These are phyloP conservation scores for Aspergillus ustus DNA, from an alignment of 2,329 filamentous ascomycete species.

Conservation along the genomic window DNA sequence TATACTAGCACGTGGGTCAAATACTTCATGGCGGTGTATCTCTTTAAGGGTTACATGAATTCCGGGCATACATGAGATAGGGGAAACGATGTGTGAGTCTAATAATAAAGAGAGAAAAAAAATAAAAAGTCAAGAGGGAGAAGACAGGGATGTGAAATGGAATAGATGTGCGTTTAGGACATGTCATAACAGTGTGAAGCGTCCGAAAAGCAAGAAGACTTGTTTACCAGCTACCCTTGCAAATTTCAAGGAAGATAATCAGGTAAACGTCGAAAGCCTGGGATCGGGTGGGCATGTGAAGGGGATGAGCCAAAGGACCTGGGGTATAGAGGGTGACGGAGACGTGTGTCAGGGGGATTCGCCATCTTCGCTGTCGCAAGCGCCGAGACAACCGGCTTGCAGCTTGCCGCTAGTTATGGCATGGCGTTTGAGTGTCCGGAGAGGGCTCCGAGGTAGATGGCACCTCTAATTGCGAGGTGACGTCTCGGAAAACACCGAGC, in stretches of 20 bases:
- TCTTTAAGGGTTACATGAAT: conserved; percentile 48
- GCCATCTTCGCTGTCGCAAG: conserved; percentile 6
- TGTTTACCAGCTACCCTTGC: conserved; percentile 8
- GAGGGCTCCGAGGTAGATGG: conserved; percentile 14
- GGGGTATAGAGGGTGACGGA: conserved; percentile 10
- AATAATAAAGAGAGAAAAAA: conserved; percentile 30
- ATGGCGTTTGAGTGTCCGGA: conserved; percentile 22
- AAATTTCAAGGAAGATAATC: conserved; percentile 5
- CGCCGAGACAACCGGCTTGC: neutral
- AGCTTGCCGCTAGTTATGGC: conserved; percentile 19
- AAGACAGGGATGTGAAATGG: conserved; percentile 18
- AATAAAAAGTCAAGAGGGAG: conserved; percentile 5
- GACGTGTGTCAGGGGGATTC: conserved; percentile 1
- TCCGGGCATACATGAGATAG: conserved; percentile 45
- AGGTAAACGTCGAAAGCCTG: conserved; percentile 9
- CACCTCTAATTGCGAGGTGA: conserved; percentile 21
- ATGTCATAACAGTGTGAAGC: conserved; percentile 25
- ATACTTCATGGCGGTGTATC: conserved; percentile 41
- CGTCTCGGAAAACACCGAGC: conserved; percentile 25
- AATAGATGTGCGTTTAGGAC: conserved; percentile 22
- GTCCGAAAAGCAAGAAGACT: conserved; percentile 28
- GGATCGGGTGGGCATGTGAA: neutral
- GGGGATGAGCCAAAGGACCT: neutral
- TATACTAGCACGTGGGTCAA: conserved; percentile 26
- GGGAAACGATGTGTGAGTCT: conserved; percentile 22